phyloP scores from a whole-genome alignment of 192 early-diverging fungal genomes.

The Coemansia sp. region DNA sequence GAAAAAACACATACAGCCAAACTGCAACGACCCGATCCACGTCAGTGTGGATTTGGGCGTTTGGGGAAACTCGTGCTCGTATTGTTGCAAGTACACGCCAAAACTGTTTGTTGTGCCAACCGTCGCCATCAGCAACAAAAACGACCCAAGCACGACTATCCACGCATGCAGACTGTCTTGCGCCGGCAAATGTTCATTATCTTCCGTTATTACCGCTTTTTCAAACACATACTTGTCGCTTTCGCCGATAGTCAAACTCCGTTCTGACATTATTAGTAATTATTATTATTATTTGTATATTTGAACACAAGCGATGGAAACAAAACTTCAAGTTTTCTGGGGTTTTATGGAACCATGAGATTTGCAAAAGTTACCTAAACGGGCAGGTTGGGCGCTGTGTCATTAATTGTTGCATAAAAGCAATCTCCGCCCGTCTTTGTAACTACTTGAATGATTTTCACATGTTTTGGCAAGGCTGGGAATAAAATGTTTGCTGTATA shows the following conservation, averaged over 20 bases:
- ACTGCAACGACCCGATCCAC: constrained; percentile 50
- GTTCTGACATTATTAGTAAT: too few relatives aligned
- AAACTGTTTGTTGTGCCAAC: constrained; percentile 28
- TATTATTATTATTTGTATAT: too few relatives aligned
- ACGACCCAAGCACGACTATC: constrained; percentile 30
- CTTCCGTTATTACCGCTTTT: too few relatives aligned
- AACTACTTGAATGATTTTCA: neutral
- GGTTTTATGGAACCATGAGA: too few relatives aligned
- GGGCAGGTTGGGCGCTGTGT: too few relatives aligned
- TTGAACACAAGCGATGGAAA: too few relatives aligned
- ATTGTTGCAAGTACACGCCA: constrained; percentile 36
- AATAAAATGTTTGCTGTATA: too few relatives aligned
- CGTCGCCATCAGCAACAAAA: constrained; percentile 31
- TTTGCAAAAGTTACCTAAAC: too few relatives aligned
- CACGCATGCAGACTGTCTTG: constrained; percentile 16
- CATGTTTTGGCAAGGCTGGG: too few relatives aligned
- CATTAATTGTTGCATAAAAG: neutral
- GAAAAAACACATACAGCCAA: constrained; percentile 30
- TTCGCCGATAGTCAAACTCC: too few relatives aligned
- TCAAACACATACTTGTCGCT: too few relatives aligned
- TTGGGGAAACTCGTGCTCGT: constrained; percentile 24
- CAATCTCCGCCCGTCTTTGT: neutral
- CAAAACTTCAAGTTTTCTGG: too few relatives aligned
- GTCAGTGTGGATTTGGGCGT: constrained; percentile 25
- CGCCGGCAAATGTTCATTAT: neutral